phyloP scores from a whole-genome alignment of 192 early-diverging fungal genomes.

The Coemansia sp. region DNA sequence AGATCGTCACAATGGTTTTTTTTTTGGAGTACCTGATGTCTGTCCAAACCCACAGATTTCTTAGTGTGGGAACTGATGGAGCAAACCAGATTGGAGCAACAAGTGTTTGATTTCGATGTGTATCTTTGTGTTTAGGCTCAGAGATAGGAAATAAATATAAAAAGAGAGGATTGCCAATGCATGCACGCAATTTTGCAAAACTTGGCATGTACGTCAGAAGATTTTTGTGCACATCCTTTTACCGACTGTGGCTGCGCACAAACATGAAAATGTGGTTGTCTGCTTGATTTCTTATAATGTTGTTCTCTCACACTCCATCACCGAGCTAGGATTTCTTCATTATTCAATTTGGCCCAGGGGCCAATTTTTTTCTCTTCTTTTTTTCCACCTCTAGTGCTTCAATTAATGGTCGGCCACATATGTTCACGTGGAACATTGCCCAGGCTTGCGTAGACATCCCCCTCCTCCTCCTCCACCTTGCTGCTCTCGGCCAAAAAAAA shows the following conservation, averaged over 20 bases:
- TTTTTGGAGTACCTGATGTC: not conserved
- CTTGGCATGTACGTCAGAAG: not conserved
- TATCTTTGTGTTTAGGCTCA: not conserved
- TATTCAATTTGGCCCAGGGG: not conserved
- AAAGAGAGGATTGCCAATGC: not conserved
- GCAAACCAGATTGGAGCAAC: not conserved
- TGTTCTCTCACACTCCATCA: not conserved
- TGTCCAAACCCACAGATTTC: not conserved
- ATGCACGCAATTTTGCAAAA: not conserved
- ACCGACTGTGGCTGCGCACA: slow-evolving; percentile 14
- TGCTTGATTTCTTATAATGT: slow-evolving; percentile 6
- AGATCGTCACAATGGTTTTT: not conserved
- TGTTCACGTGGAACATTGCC: not conserved
- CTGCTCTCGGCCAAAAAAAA: not conserved
- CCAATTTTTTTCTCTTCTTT: not conserved
- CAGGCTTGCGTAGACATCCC: not conserved
- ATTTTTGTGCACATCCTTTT: not conserved
- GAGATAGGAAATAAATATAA: not conserved
- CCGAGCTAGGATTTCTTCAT: not conserved
- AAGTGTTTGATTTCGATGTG: not conserved
- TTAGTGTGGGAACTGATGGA: not conserved
- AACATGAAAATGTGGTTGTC: slow-evolving; percentile 2
- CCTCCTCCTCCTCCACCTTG: not conserved
- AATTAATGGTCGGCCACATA: slow-evolving; percentile 8
- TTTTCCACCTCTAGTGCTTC: not conserved